A percentile compares a stretch with the other conserved stretches of the same genome.
Conservation (phyloP, 177 flowering plant species). For the Telopea speciosissima region DNA sequence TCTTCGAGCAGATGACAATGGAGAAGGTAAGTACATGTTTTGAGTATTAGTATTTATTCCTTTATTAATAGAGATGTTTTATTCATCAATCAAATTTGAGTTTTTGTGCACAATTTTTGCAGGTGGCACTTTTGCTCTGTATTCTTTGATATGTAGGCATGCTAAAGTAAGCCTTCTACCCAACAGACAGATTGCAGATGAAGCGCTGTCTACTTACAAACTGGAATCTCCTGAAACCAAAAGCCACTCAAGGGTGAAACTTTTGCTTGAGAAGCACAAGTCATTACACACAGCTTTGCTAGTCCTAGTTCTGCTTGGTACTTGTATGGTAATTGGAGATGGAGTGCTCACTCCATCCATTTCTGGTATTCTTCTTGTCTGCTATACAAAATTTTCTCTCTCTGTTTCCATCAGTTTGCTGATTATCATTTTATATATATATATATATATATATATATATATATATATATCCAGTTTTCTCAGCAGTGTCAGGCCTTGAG, state of each 20-base stretch:
- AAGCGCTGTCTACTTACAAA: conserved; percentile 67
- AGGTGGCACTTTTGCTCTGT: conserved; percentile 89
- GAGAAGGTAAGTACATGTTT: conserved; percentile 57
- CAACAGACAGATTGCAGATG: conserved; percentile 69
- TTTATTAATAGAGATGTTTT: not conserved
- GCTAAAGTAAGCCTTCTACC: conserved; percentile 77
- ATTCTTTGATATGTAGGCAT: conserved; percentile 78
- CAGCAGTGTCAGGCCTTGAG: conserved; percentile 81
- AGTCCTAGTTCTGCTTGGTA: conserved; percentile 73
- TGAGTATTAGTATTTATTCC: not conserved
- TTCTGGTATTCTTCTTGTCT: conserved; percentile 41
- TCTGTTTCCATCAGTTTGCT: conserved; percentile 6
- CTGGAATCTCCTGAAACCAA: conserved; percentile 51
- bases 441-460: not conserved
- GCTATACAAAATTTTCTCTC: not conserved
- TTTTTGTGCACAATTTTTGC: conserved; percentile 14
- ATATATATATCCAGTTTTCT: conserved; percentile 45
- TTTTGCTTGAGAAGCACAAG: conserved; percentile 65
- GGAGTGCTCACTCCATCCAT: conserved; percentile 86
- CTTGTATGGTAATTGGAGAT: conserved; percentile 94
- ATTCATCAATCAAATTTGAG: conserved; percentile 1
- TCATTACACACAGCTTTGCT: conserved; percentile 66
- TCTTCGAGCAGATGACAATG: conserved; percentile 91
- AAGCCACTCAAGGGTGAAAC: conserved; percentile 40
- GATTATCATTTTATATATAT: not conserved